Base-by-base conservation (phyloP, 345 rosid species). In the Psidium guajava region DNA sequence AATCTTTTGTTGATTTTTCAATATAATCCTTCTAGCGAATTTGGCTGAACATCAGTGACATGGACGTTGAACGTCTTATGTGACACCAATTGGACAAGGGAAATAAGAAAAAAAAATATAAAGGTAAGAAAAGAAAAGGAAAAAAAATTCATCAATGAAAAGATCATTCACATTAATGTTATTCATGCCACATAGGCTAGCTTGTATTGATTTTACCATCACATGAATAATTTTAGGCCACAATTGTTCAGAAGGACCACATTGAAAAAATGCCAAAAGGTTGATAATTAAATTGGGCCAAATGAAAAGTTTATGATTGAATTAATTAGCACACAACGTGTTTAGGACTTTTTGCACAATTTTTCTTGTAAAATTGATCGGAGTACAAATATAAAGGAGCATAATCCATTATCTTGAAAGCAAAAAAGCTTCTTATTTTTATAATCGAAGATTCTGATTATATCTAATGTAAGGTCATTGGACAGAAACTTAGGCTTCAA, bases 221-320 rank as follows among this genome's bases (percentile, higher is more conserved):
- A 16, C 5, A 1, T 53, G 20, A 53, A 6, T 6, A 2, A 6
- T 61, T 61, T 61, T 1, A 15, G 1, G 6, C 0, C 10, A 61
- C 28, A 61, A 61, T 61, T 28, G 40, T 6, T 1, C 4, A 0
- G 0, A 15, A 61, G 0, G 9, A 61, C 22, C 28, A 7, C 1
- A 2, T 28, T 61, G 36, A 3, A 59, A 13, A 9, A 49, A 49
- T 6, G 3, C 11, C 74, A 28, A 61, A 15, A 2, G 20, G 5
- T 61, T 61, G 18, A 61, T 10, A 2, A 15, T 16, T 61, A 1
- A 61, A 61, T 18, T 28, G 22, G 11, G 5, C 16, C 28, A 54
- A 2, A 18, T 18, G 3, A 61, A 55, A 15, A 14, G 20, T 0
- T 61, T 28, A 61, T 1, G 0, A 61, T 28, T 28, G 3, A 61